Conservation (phyloP, 2,329 filamentous ascomycete species). For the Fusarium bactridioides region DNA sequence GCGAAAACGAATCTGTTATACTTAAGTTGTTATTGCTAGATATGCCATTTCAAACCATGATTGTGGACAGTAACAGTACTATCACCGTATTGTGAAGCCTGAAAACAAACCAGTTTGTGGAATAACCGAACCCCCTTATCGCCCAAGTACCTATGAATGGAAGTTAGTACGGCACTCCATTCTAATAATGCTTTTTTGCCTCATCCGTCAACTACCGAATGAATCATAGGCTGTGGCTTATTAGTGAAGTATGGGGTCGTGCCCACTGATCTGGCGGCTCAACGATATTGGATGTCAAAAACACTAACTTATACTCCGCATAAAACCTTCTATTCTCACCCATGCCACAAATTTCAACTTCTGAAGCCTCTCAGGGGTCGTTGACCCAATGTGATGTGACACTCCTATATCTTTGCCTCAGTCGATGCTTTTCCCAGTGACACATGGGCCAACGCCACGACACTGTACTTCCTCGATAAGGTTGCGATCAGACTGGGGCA, state of each 20-base stretch:
- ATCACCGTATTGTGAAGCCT: neutral
- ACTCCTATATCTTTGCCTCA: slow-evolving; percentile 1
- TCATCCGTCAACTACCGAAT: neutral
- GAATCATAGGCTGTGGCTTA: neutral
- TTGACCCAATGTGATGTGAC: neutral
- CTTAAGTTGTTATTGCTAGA: neutral
- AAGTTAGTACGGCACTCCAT: neutral
- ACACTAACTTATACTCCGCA: neutral
- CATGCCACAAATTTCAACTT: neutral
- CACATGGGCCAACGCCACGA: neutral
- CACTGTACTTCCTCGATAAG: neutral
- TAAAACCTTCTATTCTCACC: neutral
- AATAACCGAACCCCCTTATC: neutral
- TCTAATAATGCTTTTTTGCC: neutral
- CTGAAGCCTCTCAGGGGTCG: neutral
- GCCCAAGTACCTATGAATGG: neutral
- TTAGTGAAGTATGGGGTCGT: neutral
- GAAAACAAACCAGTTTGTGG: neutral
- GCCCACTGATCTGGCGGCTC: neutral
- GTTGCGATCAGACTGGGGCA: neutral
- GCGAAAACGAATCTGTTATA: neutral
- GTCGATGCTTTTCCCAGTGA: neutral
- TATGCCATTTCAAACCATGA: slow-evolving; percentile 1
- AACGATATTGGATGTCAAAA: neutral
- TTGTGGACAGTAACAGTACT: neutral